Percentiles rank a stretch among this genome's conserved stretches.
phyloP scores from a whole-genome alignment of 495 filamentous ascomycete species.

The Wilcoxina mikolae region DNA sequence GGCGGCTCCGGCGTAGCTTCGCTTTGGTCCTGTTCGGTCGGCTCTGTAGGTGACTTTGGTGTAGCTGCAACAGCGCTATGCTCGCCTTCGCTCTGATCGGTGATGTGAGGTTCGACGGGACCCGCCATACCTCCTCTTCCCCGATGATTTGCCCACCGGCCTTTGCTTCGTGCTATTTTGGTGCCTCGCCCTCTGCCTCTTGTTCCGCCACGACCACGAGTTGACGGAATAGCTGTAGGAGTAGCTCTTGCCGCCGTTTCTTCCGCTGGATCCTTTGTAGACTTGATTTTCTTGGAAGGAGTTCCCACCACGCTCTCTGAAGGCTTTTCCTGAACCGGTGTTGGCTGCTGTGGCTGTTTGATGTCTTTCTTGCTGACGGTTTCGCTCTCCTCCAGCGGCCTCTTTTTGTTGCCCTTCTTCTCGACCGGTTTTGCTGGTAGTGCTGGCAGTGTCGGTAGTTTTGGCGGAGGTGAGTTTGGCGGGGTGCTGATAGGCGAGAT shows the following conservation, averaged over 20 bases:
- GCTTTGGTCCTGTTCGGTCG: not conserved
- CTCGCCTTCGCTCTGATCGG: not conserved
- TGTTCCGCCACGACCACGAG: not conserved
- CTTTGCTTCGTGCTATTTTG: not conserved
- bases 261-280: not conserved
- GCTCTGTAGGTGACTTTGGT: not conserved
- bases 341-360: not conserved
- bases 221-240: not conserved
- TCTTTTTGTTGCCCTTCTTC: not conserved
- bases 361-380: not conserved
- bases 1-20: not conserved
- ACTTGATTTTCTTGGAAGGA: not conserved
- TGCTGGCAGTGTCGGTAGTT: not conserved
- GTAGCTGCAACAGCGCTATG: not conserved
- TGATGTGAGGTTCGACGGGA: not conserved
- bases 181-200: not conserved
- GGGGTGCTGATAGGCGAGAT: constrained; percentile 29
- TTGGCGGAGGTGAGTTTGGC: constrained; percentile 17
- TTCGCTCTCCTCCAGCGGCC: not conserved
- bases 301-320: no score
- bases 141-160: not conserved
- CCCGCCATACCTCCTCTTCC: not conserved
- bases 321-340: not conserved
- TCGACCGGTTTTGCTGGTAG: not conserved
- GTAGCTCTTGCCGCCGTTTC: not conserved